Percentiles rank a stretch among this genome's conserved stretches.
Conservation (phyloP, 1,284 basidiomycete species). For the Thelephora terrestris region DNA sequence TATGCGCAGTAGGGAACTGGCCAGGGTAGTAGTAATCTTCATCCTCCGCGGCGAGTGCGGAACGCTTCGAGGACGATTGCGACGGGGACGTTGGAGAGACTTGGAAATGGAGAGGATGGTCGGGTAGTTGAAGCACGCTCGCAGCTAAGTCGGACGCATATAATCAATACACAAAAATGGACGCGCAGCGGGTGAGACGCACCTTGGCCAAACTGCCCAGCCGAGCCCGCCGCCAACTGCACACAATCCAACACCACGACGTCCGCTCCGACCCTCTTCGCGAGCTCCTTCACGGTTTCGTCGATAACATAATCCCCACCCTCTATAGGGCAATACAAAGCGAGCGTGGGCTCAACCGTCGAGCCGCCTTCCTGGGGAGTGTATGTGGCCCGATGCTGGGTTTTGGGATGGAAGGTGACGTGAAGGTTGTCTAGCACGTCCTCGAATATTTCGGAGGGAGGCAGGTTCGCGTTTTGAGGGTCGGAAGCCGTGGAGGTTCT, state of each 20-base stretch:
- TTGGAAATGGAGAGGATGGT: constrained; percentile 63
- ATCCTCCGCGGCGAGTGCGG: constrained; percentile 28
- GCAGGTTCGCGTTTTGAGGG: constrained; percentile 22
- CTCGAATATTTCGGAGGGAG: constrained; percentile 51
- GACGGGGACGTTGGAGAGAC: constrained; percentile 23
- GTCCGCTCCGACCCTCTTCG: constrained; percentile 61
- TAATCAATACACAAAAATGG: not conserved
- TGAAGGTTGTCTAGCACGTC: constrained; percentile 64
- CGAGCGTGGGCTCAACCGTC: constrained; percentile 64
- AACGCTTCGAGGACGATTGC: constrained; percentile 13
- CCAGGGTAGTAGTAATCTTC: constrained; percentile 36
- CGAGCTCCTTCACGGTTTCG: constrained; percentile 67
- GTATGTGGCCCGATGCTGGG: constrained; percentile 64
- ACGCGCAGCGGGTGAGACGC: constrained; percentile 6
- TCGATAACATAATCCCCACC: constrained; percentile 73
- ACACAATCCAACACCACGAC: constrained; percentile 73
- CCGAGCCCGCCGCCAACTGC: constrained; percentile 74
- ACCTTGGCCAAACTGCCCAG: constrained; percentile 71
- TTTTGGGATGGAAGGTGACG: constrained; percentile 68
- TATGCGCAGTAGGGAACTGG: constrained; percentile 29
- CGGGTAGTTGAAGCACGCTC: constrained; percentile 51
- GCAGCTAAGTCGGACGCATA: constrained; percentile 34
- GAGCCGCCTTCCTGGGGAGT: constrained; percentile 33
- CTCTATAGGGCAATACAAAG: constrained; percentile 79
- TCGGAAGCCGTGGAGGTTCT: no score